Evolutionary conservation across 257 asterid species (phyloP).

Genomic region (Scutellaria baicalensis): DNA sequence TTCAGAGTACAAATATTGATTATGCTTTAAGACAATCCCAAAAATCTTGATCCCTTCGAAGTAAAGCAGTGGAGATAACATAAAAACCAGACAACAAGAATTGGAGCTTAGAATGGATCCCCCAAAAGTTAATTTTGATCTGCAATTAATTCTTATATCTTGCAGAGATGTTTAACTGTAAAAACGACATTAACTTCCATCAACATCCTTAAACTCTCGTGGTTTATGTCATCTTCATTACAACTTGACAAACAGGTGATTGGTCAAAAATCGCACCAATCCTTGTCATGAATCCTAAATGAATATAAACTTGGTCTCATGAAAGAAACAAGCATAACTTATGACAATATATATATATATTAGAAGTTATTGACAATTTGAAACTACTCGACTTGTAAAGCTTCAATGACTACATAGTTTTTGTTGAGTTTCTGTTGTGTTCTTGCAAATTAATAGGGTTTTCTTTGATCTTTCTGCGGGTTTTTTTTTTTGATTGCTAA

Average conservation of each 20-base stretch:
- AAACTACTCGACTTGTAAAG: background rate
- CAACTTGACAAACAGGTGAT: background rate
- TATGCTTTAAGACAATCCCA: slow-evolving; percentile 36
- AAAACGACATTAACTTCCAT: slow-evolving; percentile 19
- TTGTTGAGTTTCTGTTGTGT: background rate
- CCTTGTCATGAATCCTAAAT: background rate
- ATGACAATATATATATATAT: background rate
- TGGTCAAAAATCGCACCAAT: slow-evolving; percentile 13
- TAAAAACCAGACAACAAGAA: background rate
- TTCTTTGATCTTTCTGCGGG: background rate
- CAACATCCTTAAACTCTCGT: slow-evolving; percentile 5
- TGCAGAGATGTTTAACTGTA: slow-evolving; percentile 19
- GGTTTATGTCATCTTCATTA: slow-evolving; percentile 16
- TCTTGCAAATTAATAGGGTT: background rate
- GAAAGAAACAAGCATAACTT: background rate
- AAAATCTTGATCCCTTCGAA: slow-evolving; percentile 20
- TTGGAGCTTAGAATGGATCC: background rate
- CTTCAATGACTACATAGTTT: background rate
- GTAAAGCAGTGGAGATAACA: slow-evolving; percentile 24
- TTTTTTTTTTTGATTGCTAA: background rate
- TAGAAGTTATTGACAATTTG: background rate
- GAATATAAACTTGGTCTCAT: slow-evolving; percentile 2
- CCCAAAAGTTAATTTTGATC: background rate
- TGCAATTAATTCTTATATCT: slow-evolving; percentile 2
- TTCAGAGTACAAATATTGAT: slow-evolving; percentile 12